phyloP scores from a whole-genome alignment of 163 green algal genomes.

The Smithsoniella earleae region DNA sequence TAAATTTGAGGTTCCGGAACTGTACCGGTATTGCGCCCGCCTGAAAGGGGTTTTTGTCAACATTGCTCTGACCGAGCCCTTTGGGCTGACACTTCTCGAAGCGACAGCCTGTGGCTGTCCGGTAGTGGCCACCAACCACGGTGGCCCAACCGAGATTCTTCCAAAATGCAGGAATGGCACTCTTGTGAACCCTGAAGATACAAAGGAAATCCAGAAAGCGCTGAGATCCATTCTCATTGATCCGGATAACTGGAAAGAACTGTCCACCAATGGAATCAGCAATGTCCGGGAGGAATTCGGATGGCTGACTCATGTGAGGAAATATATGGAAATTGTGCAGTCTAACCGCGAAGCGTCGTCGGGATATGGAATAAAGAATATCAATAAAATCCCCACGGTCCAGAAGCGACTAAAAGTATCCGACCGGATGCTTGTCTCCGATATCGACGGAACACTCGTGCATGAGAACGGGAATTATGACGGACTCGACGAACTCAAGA shows the following conservation, averaged over 20 bases:
- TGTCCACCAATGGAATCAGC: constrained; percentile 34
- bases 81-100: constrained; percentile 44
- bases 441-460: no score
- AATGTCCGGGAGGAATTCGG: no score
- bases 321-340: no score
- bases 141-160: constrained; percentile 40
- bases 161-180: constrained; percentile 37
- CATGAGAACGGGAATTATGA: no score
- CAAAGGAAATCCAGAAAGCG: constrained; percentile 32
- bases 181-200: constrained; percentile 38
- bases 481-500: no score
- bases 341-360: no score
- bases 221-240: constrained; percentile 38
- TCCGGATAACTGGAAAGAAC: constrained; percentile 34
- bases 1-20: constrained; percentile 38
- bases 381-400: no score
- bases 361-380: no score
- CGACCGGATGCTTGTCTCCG: no score
- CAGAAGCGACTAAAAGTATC: no score
- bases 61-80: constrained; percentile 38
- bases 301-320: no score
- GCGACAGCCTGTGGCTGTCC: constrained; percentile 40
- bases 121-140: constrained; percentile 44
- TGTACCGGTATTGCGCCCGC: constrained; percentile 33
- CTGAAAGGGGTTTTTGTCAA: constrained; percentile 43